Conservation (phyloP, 441 rosid genomes). For the Aquilaria agallochum region DNA sequence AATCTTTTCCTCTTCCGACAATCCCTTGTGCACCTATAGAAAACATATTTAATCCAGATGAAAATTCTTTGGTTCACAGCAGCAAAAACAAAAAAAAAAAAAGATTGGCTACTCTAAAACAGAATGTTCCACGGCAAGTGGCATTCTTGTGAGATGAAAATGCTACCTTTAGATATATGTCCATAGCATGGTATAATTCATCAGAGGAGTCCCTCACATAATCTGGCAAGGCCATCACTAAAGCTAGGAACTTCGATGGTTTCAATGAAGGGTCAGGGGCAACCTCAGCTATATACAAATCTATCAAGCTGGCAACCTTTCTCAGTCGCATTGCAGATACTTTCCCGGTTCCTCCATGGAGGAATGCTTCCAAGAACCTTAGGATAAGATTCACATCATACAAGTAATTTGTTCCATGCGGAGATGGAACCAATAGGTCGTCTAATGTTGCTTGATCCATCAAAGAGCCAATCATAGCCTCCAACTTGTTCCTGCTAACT, state of each 20-base stretch:
- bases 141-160: conserved; percentile 3
- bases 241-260: conserved; percentile 58
- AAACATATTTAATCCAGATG: conserved; percentile 10
- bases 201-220: conserved; percentile 58
- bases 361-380: conserved; percentile 55
- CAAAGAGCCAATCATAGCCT: conserved; percentile 69
- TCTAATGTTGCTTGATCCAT: conserved; percentile 77
- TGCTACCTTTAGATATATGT: conserved; percentile 75
- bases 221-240: conserved; percentile 58
- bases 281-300: conserved; percentile 72
- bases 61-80: no score
- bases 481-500: conserved; percentile 51
- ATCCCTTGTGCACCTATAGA: conserved; percentile 57
- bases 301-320: conserved; percentile 67
- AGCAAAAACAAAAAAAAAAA: no score
- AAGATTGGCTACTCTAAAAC: no score
- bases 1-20: conserved; percentile 59
- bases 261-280: conserved; percentile 81
- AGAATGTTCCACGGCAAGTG: no score
- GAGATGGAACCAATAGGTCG: conserved; percentile 74
- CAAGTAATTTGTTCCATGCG: conserved; percentile 36
- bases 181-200: conserved; percentile 54
- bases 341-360: conserved; percentile 27
- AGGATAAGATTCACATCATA: conserved; percentile 73
- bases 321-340: conserved; percentile 24